Conservation (phyloP, 169 alveolate genomes). For the Plasmodium falciparum region DNA sequence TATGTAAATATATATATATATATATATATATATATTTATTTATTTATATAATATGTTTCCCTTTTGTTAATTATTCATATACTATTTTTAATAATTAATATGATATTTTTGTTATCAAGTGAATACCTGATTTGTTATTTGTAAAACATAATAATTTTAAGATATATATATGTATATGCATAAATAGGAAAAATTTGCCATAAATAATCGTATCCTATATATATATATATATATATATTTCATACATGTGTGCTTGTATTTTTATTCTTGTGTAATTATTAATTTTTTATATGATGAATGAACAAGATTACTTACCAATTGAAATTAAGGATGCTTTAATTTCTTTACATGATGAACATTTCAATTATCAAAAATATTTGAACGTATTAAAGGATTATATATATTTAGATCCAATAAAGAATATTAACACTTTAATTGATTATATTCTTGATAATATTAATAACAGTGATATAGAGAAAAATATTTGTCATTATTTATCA, state of each 20-base stretch:
- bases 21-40: too few relatives aligned
- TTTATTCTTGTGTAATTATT: too few relatives aligned
- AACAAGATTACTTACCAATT: not conserved
- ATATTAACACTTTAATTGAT: constrained; percentile 17
- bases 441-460: constrained; percentile 34
- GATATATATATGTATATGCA: too few relatives aligned
- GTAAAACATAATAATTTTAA: too few relatives aligned
- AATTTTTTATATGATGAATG: not conserved
- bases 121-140: too few relatives aligned
- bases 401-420: constrained; percentile 29
- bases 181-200: too few relatives aligned
- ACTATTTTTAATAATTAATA: too few relatives aligned
- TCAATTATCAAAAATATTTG: constrained; percentile 30
- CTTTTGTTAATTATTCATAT: too few relatives aligned
- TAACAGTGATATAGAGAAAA: constrained; percentile 12
- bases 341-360: constrained; percentile 33
- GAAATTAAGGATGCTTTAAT: constrained; percentile 31
- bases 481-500: constrained; percentile 45
- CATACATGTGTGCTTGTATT: too few relatives aligned
- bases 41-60: too few relatives aligned
- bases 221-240: not conserved
- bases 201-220: not conserved
- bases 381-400: constrained; percentile 31
- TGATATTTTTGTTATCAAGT: too few relatives aligned
- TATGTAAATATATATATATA: too few relatives aligned